A percentile compares a stretch with the other conserved stretches of the same genome.
These are phyloP conservation scores for Xylaria sp. DNA, from an alignment of 2,329 filamentous ascomycete genomes.

Conservation along the genomic window DNA sequence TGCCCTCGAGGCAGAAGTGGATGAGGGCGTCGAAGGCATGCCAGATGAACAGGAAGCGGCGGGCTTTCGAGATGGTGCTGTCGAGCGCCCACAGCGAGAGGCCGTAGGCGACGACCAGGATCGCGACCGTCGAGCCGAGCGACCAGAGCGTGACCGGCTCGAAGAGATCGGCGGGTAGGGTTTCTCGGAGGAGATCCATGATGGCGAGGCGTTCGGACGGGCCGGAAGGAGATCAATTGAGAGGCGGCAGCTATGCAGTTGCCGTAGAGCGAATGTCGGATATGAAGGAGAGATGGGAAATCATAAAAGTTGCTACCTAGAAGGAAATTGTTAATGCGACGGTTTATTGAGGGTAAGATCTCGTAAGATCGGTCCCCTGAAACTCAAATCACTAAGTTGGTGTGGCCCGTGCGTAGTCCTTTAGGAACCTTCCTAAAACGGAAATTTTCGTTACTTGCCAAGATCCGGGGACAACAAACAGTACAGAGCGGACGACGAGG, in stretches of 20 bases:
- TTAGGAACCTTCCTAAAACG: constrained; percentile 31
- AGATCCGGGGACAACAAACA: not conserved
- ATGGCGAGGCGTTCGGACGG: constrained; percentile 9
- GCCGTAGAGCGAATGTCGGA: not conserved
- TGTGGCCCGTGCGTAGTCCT: constrained; percentile 25
- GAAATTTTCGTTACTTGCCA: constrained; percentile 6
- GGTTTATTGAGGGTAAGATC: not conserved
- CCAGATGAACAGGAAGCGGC: constrained; percentile 90
- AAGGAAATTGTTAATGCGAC: constrained; percentile 5
- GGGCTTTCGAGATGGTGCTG: constrained; percentile 60
- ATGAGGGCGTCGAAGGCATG: constrained; percentile 93
- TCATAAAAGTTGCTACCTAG: not conserved
- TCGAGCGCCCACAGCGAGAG: constrained; percentile 60
- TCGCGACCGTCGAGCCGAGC: constrained; percentile 64
- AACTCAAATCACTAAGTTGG: not conserved
- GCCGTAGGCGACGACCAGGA: constrained; percentile 62
- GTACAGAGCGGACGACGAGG: no score
- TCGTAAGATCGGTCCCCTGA: constrained; percentile 8
- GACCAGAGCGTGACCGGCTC: constrained; percentile 70
- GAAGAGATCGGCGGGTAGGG: constrained; percentile 66
- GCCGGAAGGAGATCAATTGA: not conserved
- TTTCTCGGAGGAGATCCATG: constrained; percentile 44
- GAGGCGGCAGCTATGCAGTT: not conserved
- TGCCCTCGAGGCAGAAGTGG: constrained; percentile 90
- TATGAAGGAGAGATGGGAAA: not conserved